Evolutionary conservation across 495 filamentous ascomycete species (phyloP).

Genomic region (Talaromyces nanjingensis): DNA sequence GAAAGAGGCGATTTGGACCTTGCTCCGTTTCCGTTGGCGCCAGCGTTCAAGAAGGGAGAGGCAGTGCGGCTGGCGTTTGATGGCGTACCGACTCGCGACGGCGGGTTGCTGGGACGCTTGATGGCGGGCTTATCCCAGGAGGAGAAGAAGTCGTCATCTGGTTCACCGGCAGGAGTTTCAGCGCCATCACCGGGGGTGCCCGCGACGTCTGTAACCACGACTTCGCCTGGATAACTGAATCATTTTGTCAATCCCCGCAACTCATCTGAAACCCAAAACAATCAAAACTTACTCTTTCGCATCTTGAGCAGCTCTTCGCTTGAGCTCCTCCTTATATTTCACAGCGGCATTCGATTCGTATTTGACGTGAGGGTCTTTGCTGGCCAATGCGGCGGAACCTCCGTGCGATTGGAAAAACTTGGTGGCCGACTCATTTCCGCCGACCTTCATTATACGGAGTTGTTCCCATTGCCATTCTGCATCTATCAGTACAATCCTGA

Average conservation of each 20-base stretch:
- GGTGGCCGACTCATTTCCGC: slow-evolving; percentile 95
- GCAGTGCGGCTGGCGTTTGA: slow-evolving; percentile 75
- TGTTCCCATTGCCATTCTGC: slow-evolving; percentile 99
- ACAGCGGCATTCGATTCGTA: slow-evolving; percentile 84
- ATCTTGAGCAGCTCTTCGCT: slow-evolving; percentile 72
- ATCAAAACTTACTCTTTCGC: slow-evolving; percentile 57
- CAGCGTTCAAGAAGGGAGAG: slow-evolving; percentile 80
- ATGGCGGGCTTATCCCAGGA: slow-evolving; percentile 98
- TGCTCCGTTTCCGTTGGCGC: slow-evolving; percentile 60
- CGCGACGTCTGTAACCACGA: slow-evolving; percentile 72
- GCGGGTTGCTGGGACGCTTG: slow-evolving; percentile 91
- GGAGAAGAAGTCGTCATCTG: slow-evolving; percentile 93
- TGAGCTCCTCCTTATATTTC: slow-evolving; percentile 96
- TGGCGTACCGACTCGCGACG: slow-evolving; percentile 84
- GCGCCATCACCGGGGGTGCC: slow-evolving; percentile 52
- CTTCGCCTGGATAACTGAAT: slow-evolving; percentile 73
- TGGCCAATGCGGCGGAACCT: slow-evolving; percentile 84
- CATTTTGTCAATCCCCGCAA: slow-evolving; percentile 17
- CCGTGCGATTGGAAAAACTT: slow-evolving; percentile 97
- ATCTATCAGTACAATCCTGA: slow-evolving; percentile 14
- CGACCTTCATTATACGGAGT: slow-evolving; percentile 95
- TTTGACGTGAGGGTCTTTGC: slow-evolving; percentile 93
- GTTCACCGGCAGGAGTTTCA: slow-evolving; percentile 67
- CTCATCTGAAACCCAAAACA: neutral
- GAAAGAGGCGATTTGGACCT: slow-evolving; percentile 78